These are phyloP conservation scores for Solanum ossicruentum DNA, from an alignment of 257 asterid genomes.

Conservation along the genomic window DNA sequence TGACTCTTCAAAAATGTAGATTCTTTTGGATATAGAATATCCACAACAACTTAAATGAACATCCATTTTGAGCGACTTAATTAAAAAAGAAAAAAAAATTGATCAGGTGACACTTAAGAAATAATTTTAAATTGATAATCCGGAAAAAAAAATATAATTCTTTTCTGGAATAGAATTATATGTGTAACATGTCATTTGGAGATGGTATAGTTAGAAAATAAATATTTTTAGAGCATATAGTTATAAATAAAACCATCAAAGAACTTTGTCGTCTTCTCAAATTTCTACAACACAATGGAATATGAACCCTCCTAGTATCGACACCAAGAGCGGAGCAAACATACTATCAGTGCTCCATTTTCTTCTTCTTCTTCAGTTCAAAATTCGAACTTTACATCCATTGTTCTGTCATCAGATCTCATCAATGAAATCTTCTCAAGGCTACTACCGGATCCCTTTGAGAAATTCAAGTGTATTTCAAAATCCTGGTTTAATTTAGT, in stretches of 20 bases:
- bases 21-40: not conserved
- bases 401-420: not conserved
- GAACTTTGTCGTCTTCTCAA: not conserved
- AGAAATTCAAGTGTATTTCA: not conserved
- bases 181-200: too few species aligned
- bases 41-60: not conserved
- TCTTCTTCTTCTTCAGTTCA: not conserved
- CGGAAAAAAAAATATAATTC: too few species aligned
- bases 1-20: too few species aligned
- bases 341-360: not conserved
- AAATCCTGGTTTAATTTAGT: not conserved
- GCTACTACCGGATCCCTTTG: not conserved
- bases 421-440: not conserved
- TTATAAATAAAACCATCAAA: too few species aligned
- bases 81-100: not conserved
- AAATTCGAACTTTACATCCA: not conserved
- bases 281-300: not conserved
- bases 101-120: too few species aligned
- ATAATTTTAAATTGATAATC: too few species aligned
- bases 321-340: not conserved
- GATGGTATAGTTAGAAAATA: not conserved
- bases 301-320: not conserved
- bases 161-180: too few species aligned
- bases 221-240: not conserved
- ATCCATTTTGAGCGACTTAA: not conserved